These are phyloP conservation scores for Leccinum olivaceopallidum DNA, from an alignment of 768 basidiomycete species.

Conservation along the genomic window DNA sequence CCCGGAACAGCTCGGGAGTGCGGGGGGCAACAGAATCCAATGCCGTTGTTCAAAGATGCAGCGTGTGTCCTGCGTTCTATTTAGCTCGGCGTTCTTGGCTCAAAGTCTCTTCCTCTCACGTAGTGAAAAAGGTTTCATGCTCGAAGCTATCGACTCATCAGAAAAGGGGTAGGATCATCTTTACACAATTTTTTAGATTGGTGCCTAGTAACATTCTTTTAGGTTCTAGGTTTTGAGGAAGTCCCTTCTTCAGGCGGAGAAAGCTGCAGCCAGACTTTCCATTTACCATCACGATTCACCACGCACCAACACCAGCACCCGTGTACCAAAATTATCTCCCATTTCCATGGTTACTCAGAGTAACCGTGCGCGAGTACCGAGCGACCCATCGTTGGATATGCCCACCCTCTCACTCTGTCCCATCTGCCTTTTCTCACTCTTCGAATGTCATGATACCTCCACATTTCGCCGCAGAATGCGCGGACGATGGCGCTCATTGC, in stretches of 20 bases:
- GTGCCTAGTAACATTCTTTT: conserved; percentile 1
- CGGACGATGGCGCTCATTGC: conserved; percentile 42
- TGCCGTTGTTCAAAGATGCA: conserved; percentile 88
- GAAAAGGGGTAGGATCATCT: conserved; percentile 77
- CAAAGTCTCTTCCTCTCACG: conserved; percentile 24
- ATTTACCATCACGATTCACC: conserved; percentile 33
- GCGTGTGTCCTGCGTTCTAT: conserved; percentile 60
- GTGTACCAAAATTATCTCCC: conserved; percentile 39
- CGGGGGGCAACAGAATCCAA: conserved; percentile 72
- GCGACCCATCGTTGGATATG: conserved; percentile 79
- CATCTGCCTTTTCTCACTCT: conserved; percentile 53
- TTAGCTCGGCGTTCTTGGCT: conserved; percentile 8
- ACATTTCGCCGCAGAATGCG: conserved; percentile 35
- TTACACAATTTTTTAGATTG: conserved; percentile 7
- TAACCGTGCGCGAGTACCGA: conserved; percentile 72
- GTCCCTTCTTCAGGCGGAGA: conserved; percentile 35
- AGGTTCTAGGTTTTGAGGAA: conserved; percentile 80
- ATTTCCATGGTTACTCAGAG: conserved; percentile 43
- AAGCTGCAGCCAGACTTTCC: conserved; percentile 34
- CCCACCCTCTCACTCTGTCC: conserved; percentile 55
- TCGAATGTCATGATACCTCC: conserved; percentile 33
- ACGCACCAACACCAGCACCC: conserved; percentile 40
- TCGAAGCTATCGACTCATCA: conserved; percentile 79
- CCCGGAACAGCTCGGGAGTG: conserved; percentile 79
- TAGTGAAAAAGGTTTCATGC: conserved; percentile 93